These are phyloP conservation scores for Neoboletus magnificus DNA, from an alignment of 768 basidiomycete genomes.

Conservation along the genomic window DNA sequence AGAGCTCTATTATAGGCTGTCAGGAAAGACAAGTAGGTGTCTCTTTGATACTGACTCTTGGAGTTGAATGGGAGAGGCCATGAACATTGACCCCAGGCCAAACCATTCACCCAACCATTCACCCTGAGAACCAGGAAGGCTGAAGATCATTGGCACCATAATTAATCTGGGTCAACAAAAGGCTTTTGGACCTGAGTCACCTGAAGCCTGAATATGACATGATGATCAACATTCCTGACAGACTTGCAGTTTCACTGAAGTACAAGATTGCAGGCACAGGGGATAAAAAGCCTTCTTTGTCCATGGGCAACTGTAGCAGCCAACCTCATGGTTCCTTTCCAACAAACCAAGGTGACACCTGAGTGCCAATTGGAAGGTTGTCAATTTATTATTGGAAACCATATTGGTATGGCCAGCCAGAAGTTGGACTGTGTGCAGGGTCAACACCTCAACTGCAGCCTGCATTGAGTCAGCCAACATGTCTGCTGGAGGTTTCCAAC, in stretches of 20 bases:
- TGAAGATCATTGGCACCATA: neutral
- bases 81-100: neutral
- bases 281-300: neutral
- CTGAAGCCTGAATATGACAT: neutral
- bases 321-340: neutral
- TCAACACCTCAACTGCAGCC: neutral
- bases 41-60: neutral
- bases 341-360: neutral
- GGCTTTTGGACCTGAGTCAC: neutral
- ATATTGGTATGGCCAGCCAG: neutral
- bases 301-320: neutral
- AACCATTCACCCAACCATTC: neutral
- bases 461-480: neutral
- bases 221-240: neutral
- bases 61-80: neutral
- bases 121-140: neutral
- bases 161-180: neutral
- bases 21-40: neutral
- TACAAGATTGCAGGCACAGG: accelerated
- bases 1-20: neutral
- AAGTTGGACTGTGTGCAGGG: neutral
- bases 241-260: neutral
- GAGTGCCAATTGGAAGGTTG: neutral
- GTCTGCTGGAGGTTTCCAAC: constrained; percentile 2
- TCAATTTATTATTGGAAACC: neutral